A percentile compares a stretch with the other conserved stretches of the same genome.
Evolutionary conservation across 78 protist species (phyloP).

Genomic region (Dictyostelium purpureum): DNA sequence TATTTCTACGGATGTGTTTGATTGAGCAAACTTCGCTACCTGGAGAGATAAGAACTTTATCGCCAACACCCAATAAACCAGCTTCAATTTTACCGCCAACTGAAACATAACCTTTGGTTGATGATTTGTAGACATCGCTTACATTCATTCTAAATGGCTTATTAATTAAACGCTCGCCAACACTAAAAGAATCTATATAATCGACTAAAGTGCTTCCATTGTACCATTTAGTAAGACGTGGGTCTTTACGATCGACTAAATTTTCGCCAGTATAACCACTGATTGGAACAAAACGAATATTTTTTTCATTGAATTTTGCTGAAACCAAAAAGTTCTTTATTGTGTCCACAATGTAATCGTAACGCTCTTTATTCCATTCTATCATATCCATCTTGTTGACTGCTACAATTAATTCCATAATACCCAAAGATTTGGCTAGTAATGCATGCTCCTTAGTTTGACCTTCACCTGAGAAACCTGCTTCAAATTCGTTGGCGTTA

Average conservation of each 20-base stretch:
- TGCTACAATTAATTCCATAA: slow-evolving; percentile 91
- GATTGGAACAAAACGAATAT: slow-evolving; percentile 79
- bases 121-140: slow-evolving; percentile 83
- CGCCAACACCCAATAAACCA: slow-evolving; percentile 83
- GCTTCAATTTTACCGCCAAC: slow-evolving; percentile 89
- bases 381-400: slow-evolving; percentile 94
- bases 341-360: slow-evolving; percentile 63
- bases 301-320: slow-evolving; percentile 76
- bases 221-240: slow-evolving; percentile 83
- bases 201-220: slow-evolving; percentile 76
- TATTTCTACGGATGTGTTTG: slow-evolving; percentile 18
- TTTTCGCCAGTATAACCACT: slow-evolving; percentile 90
- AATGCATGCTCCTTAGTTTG: slow-evolving; percentile 97
- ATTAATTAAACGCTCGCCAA: slow-evolving; percentile 71
- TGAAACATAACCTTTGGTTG: slow-evolving; percentile 43
- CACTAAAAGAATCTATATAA: slow-evolving; percentile 65
- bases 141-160: slow-evolving; percentile 88
- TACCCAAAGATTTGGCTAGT: slow-evolving; percentile 92
- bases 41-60: slow-evolving; percentile 75
- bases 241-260: slow-evolving; percentile 45
- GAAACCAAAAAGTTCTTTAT: slow-evolving; percentile 74
- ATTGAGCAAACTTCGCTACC: slow-evolving; percentile 58
- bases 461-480: slow-evolving; percentile 94
- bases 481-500: slow-evolving; percentile 94
- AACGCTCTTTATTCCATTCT: slow-evolving; percentile 82